Conservation (phyloP, 2,329 filamentous ascomycete genomes). For the Fusarium lateritium region DNA sequence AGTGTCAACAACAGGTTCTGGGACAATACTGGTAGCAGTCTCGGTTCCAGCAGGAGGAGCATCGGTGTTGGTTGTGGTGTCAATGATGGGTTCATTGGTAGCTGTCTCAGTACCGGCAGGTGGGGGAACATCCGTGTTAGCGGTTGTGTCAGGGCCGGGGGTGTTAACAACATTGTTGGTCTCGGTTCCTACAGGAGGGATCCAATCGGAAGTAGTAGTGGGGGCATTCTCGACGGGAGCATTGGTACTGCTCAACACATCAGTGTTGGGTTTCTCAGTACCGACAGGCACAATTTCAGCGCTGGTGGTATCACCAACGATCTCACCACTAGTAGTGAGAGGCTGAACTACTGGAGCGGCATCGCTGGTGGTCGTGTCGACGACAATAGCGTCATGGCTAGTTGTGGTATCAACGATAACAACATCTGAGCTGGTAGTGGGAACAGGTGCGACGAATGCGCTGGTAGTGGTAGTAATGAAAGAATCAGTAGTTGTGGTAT, state of each 20-base stretch:
- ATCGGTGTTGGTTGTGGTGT: background rate
- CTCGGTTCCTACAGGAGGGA: background rate
- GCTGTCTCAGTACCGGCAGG: background rate
- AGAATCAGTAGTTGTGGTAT: background rate
- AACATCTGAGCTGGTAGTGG: background rate
- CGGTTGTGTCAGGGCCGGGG: background rate
- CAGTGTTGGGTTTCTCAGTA: background rate
- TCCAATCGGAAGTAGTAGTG: constrained; percentile 6
- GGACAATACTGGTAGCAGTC: background rate
- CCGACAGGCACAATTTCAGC: background rate
- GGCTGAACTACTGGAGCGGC: background rate
- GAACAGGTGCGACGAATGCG: background rate
- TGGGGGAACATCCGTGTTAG: background rate
- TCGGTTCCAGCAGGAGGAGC: background rate
- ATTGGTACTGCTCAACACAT: background rate
- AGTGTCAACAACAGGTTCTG: background rate
- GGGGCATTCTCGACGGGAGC: background rate
- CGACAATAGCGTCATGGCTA: background rate
- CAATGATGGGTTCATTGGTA: background rate
- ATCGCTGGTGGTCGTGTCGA: constrained; percentile 7
- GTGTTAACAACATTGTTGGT: background rate
- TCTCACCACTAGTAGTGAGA: background rate
- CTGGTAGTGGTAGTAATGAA: constrained; percentile 3
- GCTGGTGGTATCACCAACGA: constrained; percentile 1
- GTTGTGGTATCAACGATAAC: background rate